phyloP scores from a whole-genome alignment of 2,329 filamentous ascomycete species.

The Neopestalotiopsis clavispora region DNA sequence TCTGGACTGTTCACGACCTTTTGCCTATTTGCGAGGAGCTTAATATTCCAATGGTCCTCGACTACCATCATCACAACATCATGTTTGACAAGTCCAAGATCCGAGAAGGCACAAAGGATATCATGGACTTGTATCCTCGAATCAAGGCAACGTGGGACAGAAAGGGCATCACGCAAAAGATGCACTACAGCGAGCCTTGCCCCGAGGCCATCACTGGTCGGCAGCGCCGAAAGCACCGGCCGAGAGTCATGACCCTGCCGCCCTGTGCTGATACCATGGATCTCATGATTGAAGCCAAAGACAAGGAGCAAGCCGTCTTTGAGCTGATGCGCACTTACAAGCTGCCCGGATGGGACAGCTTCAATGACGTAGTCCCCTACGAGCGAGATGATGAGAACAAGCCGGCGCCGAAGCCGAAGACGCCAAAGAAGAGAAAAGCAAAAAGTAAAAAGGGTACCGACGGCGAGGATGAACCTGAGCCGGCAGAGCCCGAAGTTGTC shows the following conservation, averaged over 20 bases:
- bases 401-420: conserved; percentile 51
- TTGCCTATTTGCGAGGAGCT: conserved; percentile 90
- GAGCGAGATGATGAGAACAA: conserved; percentile 78
- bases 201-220: conserved; percentile 76
- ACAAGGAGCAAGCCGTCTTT: conserved; percentile 96
- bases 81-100: conserved; percentile 75
- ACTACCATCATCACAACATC: conserved; percentile 97
- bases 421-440: conserved; percentile 44
- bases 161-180: conserved; percentile 89
- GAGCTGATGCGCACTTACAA: conserved; percentile 90
- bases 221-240: conserved; percentile 83
- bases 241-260: conserved; percentile 78
- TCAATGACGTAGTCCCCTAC: conserved; percentile 80
- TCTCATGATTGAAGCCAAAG: conserved; percentile 98
- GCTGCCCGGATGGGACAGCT: conserved; percentile 76
- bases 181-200: conserved; percentile 91
- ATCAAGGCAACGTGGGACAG: conserved; percentile 84
- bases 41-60: conserved; percentile 90
- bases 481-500: conserved; percentile 44
- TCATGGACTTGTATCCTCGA: conserved; percentile 73
- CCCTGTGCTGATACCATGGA: conserved; percentile 86
- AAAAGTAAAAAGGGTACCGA: conserved; percentile 42
- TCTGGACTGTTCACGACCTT: conserved; percentile 90
- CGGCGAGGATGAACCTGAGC: conserved; percentile 40
- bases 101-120: conserved; percentile 84